These are phyloP conservation scores for Xanthoconium separans DNA, from an alignment of 1,284 basidiomycete species.

Conservation along the genomic window DNA sequence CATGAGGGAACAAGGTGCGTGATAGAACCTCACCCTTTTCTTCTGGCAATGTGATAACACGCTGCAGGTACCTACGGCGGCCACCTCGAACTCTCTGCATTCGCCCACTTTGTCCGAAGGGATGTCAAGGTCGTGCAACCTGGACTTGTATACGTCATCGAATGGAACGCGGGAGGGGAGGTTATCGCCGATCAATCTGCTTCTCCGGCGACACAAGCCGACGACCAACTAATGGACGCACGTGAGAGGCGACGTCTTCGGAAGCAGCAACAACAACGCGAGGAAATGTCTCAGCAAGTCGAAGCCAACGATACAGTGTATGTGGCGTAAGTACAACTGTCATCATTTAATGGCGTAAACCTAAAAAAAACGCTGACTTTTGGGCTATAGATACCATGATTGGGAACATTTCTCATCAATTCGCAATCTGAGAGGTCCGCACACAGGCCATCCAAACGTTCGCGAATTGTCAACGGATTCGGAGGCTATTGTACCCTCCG, in stretches of 20 bases:
- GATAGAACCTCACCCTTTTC: background rate
- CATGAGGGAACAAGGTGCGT: conserved; percentile 74
- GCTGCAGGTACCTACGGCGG: conserved; percentile 81
- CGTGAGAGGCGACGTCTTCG: conserved; percentile 33
- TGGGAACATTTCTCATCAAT: conserved; percentile 96
- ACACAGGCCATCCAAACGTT: conserved; percentile 73
- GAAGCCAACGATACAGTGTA: conserved; percentile 54
- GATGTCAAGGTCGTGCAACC: conserved; percentile 92
- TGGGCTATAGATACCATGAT: conserved; percentile 69
- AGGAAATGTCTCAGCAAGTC: conserved; percentile 31
- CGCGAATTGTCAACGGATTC: conserved; percentile 47
- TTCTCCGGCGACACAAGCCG: conserved; percentile 28
- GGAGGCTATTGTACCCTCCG: conserved; percentile 24
- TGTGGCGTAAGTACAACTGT: conserved; percentile 64
- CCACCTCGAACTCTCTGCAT: conserved; percentile 87
- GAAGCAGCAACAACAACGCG: conserved; percentile 32
- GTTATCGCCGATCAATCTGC: conserved; percentile 29
- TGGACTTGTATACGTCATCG: conserved; percentile 80
- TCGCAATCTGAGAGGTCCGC: conserved; percentile 83
- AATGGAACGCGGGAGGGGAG: conserved; percentile 61
- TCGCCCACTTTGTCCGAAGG: conserved; percentile 75
- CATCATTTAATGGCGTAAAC: conserved; percentile 10
- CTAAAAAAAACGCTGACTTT: conserved; percentile 12
- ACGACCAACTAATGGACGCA: conserved; percentile 27
- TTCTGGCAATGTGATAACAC: conserved; percentile 11